Base-by-base conservation (phyloP, 352 stramenopile genomes). In the Globisporangium camurandrum region DNA sequence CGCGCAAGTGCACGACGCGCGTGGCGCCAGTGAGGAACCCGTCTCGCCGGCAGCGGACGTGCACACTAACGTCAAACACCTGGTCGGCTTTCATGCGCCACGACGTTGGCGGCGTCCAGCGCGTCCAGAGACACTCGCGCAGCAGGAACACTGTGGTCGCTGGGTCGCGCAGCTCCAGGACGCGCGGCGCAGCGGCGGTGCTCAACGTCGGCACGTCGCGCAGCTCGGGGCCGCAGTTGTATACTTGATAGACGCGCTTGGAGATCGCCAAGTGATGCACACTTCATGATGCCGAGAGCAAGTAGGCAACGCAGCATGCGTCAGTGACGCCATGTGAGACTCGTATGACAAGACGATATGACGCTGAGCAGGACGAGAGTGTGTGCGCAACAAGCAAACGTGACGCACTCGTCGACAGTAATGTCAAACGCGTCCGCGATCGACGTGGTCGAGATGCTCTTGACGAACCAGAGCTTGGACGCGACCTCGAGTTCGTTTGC, bases 71-170 rank as follows among this genome's bases (percentile, higher is more conserved):
- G 36, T 88, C 74, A 39, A 77, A 86, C 2, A 75, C 54, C 61
- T 88, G 77, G 43, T 84, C 75, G 4, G 71, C 66, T 37, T 86
- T 86, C 39, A 82, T 70, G 22, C 72, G 64, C 72, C 74, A 88
- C 8, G 74, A 80, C 12, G 65, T 61, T 0, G 72, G 62, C n/a
- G 74, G 74, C 36, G 79, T 61, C 77, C 77, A 88, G 20, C 56
- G 38, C n/a, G 72, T 66, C 71, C 71, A 83, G 9, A 62, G 48
- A 34, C 66, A 83, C 38, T 62, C 62, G 20, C 39, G 45, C 17
- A 83, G 47, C 17, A 83, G 31, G 26, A 80, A 83, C 4, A 61
- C 46, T 7, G 48, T 53, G 27, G 77, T 58, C 7, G 61, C 28
- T 4, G 46, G 43, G 14, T 75, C 57, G 20, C 62, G 56, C 17